A percentile compares a stretch with the other conserved stretches of the same genome.
Conservation (phyloP, 352 stramenopile species). For the Phytophthora crassamura region DNA sequence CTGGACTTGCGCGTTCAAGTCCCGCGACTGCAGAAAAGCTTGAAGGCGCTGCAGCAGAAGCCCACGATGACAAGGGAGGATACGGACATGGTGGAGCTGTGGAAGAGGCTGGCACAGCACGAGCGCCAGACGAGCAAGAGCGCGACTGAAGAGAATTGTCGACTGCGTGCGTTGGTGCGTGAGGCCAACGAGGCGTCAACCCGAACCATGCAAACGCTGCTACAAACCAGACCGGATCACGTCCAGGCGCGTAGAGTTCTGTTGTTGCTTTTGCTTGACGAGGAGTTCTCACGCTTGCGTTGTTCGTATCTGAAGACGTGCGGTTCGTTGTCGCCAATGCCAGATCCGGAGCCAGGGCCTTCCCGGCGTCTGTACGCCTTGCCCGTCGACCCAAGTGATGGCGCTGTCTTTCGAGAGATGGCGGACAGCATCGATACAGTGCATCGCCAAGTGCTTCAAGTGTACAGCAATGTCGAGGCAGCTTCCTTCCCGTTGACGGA, state of each 20-base stretch:
- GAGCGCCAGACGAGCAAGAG: slow-evolving; percentile 21
- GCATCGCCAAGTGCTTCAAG: slow-evolving; percentile 43
- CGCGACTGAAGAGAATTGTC: slow-evolving; percentile 32
- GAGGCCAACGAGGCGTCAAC: slow-evolving; percentile 13
- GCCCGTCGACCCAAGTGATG: slow-evolving; percentile 24
- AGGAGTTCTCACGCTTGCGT: not conserved
- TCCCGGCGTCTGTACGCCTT: slow-evolving; percentile 34
- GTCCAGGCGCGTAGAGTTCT: slow-evolving; percentile 2
- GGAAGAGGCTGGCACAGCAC: slow-evolving; percentile 25
- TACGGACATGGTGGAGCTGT: slow-evolving; percentile 11
- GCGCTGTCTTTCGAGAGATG: slow-evolving; percentile 33
- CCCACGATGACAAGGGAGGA: not conserved
- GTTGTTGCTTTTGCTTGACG: not conserved
- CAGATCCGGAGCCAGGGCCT: slow-evolving; percentile 8
- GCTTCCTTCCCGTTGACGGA: not conserved
- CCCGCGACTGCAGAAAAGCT: slow-evolving; percentile 18
- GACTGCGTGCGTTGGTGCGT: slow-evolving; percentile 26
- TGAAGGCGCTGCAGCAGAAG: slow-evolving; percentile 17
- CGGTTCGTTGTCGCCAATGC: not conserved
- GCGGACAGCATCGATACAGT: slow-evolving; percentile 33
- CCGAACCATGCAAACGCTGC: slow-evolving; percentile 15
- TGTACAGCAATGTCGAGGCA: slow-evolving; percentile 7
- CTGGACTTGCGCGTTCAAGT: slow-evolving; percentile 23
- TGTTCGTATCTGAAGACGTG: not conserved
- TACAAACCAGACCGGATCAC: slow-evolving; percentile 10